Conservation (phyloP, 2,329 filamentous ascomycete species). For the Lojkania enalia region DNA sequence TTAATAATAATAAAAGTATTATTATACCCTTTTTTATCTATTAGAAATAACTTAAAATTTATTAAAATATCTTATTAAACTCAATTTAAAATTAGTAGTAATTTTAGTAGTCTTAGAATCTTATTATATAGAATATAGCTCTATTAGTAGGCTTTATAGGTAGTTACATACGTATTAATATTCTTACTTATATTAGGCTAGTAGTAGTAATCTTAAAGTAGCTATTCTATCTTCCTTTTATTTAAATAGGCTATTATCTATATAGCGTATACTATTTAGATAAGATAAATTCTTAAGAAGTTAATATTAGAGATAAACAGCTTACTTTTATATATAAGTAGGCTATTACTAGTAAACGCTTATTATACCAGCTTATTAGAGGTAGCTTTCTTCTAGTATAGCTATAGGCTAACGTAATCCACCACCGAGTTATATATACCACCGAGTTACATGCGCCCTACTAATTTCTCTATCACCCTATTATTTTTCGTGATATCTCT, state of each 20-base stretch:
- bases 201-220: neutral
- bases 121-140: neutral
- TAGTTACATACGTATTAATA: neutral
- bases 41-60: neutral
- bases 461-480: too few species aligned
- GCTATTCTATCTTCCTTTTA: slow-evolving; percentile 5
- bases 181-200: neutral
- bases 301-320: neutral
- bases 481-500: too few species aligned
- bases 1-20: neutral
- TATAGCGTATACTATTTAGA: neutral
- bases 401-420: too few species aligned
- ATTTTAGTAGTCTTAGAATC: neutral
- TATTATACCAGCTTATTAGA: too few species aligned
- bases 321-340: neutral
- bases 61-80: neutral
- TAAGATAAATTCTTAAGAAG: slow-evolving; percentile 1
- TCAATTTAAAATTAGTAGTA: neutral
- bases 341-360: neutral
- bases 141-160: neutral
- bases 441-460: too few species aligned
- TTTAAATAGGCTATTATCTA: slow-evolving; percentile 4
- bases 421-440: too few species aligned
- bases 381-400: neutral
- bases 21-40: neutral